Evolutionary conservation across 768 basidiomycete genomes (phyloP).

Genomic region (Russula dissimulans): DNA sequence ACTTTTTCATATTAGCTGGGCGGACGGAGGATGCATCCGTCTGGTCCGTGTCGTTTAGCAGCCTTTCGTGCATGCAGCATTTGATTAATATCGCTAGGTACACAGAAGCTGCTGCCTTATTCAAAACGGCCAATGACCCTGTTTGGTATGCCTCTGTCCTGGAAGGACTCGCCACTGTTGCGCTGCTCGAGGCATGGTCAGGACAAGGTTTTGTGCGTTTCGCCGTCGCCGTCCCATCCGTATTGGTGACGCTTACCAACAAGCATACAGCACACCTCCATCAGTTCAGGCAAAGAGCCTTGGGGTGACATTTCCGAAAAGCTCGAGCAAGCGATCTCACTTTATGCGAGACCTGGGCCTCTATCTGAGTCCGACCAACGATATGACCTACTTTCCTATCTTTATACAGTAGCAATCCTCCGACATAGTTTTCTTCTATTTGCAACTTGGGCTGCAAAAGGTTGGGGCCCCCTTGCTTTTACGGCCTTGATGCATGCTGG

Average conservation of each 20-base stretch:
- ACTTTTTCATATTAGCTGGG: conserved; percentile 85
- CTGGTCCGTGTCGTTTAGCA: conserved; percentile 43
- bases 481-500: conserved; percentile 64
- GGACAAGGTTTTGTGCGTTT: conserved; percentile 60
- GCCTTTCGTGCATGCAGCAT: conserved; percentile 14
- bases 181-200: conserved; percentile 79
- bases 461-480: conserved; percentile 76
- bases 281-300: conserved; percentile 41
- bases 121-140: conserved; percentile 64
- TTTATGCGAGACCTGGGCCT: conserved; percentile 54
- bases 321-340: conserved; percentile 42
- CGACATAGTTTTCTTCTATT: conserved; percentile 69
- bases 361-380: conserved; percentile 40
- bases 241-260: not conserved
- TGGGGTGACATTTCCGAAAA: conserved; percentile 74
- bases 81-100: conserved; percentile 46
- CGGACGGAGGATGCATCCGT: conserved; percentile 69
- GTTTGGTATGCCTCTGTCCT: conserved; percentile 86
- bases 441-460: conserved; percentile 77
- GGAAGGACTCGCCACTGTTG: conserved; percentile 76
- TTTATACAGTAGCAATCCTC: conserved; percentile 59
- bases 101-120: conserved; percentile 70
- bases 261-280: conserved; percentile 11
- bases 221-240: conserved; percentile 10
- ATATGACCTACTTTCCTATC: conserved; percentile 52